Evolutionary conservation across 1,139 yeast species (phyloP).

Genomic region (Suhomyces wounanorum): DNA sequence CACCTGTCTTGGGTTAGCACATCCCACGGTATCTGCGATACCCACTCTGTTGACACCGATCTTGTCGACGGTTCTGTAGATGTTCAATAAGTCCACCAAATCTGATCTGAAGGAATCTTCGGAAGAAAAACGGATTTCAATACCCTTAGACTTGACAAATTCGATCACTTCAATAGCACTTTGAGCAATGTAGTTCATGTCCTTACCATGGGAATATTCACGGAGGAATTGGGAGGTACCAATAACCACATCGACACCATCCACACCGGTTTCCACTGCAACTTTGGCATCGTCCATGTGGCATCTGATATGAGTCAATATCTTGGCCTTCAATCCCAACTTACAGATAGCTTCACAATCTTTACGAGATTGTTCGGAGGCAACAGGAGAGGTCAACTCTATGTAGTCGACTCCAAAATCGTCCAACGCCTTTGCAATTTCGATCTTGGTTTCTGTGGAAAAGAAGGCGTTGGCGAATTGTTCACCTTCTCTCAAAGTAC

Average conservation of each 20-base stretch:
- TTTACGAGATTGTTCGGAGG: slow-evolving; percentile 86
- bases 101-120: slow-evolving; percentile 98
- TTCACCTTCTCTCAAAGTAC: slow-evolving; percentile 97
- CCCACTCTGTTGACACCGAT: slow-evolving; percentile 99
- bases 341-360: slow-evolving; percentile 99
- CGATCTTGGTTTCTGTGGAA: slow-evolving; percentile 92
- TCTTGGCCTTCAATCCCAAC: slow-evolving; percentile 93
- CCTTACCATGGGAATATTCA: slow-evolving; percentile 96
- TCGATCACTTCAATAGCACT: slow-evolving; percentile 96
- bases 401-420: slow-evolving; percentile 98
- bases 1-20: slow-evolving; percentile 99
- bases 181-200: slow-evolving; percentile 97
- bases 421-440: slow-evolving; percentile 95
- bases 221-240: slow-evolving; percentile 96
- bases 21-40: slow-evolving; percentile 98
- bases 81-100: slow-evolving; percentile 90
- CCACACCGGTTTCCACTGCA: slow-evolving; percentile 98
- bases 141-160: slow-evolving; percentile 95
- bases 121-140: slow-evolving; percentile 94
- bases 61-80: slow-evolving; percentile 94
- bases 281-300: slow-evolving; percentile 98
- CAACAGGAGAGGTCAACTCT: slow-evolving; percentile 96
- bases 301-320: slow-evolving; percentile 89
- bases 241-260: slow-evolving; percentile 97
- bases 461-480: slow-evolving; percentile 98